A percentile compares a stretch with the other conserved stretches of the same genome.
Conservation (phyloP, 108 stramenopile genomes). For the Skeletonema grethae region DNA sequence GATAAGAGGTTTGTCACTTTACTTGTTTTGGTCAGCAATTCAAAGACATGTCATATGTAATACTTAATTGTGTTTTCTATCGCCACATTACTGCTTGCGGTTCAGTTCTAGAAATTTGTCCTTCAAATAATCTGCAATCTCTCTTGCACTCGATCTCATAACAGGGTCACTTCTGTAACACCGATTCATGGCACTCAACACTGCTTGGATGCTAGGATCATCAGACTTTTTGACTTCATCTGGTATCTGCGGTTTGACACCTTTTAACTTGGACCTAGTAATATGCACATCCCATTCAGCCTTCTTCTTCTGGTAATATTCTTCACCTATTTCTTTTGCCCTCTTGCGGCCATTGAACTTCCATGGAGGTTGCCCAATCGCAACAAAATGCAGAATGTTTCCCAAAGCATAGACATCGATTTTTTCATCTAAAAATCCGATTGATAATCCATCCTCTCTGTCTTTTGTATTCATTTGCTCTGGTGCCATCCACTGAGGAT, state of each 20-base stretch:
- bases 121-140: conserved; percentile 52
- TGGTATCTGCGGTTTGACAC: conserved; percentile 65
- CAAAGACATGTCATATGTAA: not conserved
- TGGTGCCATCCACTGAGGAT: conserved; percentile 83
- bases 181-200: conserved; percentile 69
- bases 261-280: conserved; percentile 73
- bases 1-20: not conserved
- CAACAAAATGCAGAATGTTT: conserved; percentile 46
- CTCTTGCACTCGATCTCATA: conserved; percentile 58
- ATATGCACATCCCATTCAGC: conserved; percentile 4
- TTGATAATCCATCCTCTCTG: conserved; percentile 26
- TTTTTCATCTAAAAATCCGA: conserved; percentile 50
- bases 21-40: too few species aligned
- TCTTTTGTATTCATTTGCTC: conserved; percentile 64
- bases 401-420: conserved; percentile 77
- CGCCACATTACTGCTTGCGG: not conserved
- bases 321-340: conserved; percentile 28
- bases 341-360: conserved; percentile 33
- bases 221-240: conserved; percentile 44
- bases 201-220: conserved; percentile 54
- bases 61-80: not conserved
- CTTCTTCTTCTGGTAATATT: conserved; percentile 28
- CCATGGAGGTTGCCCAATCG: conserved; percentile 52
- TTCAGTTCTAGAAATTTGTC: not conserved
- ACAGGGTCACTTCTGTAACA: conserved; percentile 67